Percentiles rank a stretch among this genome's conserved stretches.
Evolutionary conservation across 352 stramenopile species (phyloP).

Genomic region (Halophytophthora polymorphica): DNA sequence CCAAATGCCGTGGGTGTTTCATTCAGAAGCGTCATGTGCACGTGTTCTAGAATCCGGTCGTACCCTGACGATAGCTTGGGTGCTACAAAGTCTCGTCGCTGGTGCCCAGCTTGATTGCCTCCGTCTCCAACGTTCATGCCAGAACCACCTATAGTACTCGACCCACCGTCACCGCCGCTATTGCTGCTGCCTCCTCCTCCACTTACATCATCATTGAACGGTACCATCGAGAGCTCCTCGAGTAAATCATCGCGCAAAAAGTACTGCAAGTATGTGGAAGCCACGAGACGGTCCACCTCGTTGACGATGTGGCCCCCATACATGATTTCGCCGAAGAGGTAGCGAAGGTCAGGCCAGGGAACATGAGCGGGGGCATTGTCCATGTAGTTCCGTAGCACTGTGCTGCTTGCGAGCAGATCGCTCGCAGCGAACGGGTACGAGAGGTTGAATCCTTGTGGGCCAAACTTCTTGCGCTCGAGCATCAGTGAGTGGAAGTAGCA

Average conservation of each 20-base stretch:
- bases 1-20: slow-evolving; percentile 89
- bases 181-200: slow-evolving; percentile 12
- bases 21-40: slow-evolving; percentile 75
- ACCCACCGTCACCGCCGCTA: slow-evolving; percentile 22
- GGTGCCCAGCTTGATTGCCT: slow-evolving; percentile 17
- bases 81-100: slow-evolving; percentile 60
- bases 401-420: slow-evolving; percentile 81
- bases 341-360: slow-evolving; percentile 88
- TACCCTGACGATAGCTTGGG: slow-evolving; percentile 68
- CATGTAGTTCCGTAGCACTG: slow-evolving; percentile 91
- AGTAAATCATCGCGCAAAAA: slow-evolving; percentile 88
- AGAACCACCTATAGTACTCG: slow-evolving; percentile 12
- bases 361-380: slow-evolving; percentile 86
- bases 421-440: slow-evolving; percentile 87
- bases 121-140: slow-evolving; percentile 19
- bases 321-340: slow-evolving; percentile 89
- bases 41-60: slow-evolving; percentile 87
- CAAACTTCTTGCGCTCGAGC: slow-evolving; percentile 92
- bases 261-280: slow-evolving; percentile 81
- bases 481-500: slow-evolving; percentile 93
- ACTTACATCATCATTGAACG: slow-evolving; percentile 68
- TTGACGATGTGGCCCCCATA: slow-evolving; percentile 89
- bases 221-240: slow-evolving; percentile 88
- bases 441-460: slow-evolving; percentile 89
- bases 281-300: slow-evolving; percentile 76